Evolutionary conservation across 176 grass and related monocot genomes (phyloP), one percentile per base, ranked within the genome.

Genomic region (Aegilops longissima): DNA sequence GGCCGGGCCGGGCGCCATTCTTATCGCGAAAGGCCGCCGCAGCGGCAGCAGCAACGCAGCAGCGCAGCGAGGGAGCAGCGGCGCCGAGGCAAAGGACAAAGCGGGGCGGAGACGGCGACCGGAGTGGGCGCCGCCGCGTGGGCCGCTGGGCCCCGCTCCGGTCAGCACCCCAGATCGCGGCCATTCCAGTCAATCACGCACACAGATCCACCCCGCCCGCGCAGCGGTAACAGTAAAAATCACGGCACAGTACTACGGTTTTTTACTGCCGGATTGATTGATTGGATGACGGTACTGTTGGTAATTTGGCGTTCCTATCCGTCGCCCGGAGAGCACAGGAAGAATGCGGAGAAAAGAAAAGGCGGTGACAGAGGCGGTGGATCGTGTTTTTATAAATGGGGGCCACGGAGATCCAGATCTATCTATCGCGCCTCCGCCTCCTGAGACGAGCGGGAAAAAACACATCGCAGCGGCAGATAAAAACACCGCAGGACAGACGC

Each of bases 361-460:
- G 10, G 27, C 27, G 35, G 81, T 52, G 35, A 62, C 58, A 80
- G 3, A 44, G 35, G 64, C 31, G 40, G 36, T 79, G 75, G 66
- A 72, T 90, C 20, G 78, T 62, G 78, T 82, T 75, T 75, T 54
- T 40, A 61, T 59, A 79, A 82, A 51, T 66, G 73, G 84, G 80
- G 80, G 12, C 84, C 84, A 87, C 67, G 67, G 80, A 74, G 89
- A 90, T 87, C 80, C 16, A 90, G 89, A 90, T 90, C 85, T 84
- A 90, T 90, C 85, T 84, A 87, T 87, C 75, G 18, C 52, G 52
- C 52, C 52, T 51, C 51, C 47, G 9, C 9, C 66, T 16, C 27
- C 80, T 20, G 63, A 27, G 6, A 81, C 47, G 42, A 12, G 49
- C 49, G 49, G 47, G 68, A 61, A 68, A 25, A 78, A 31, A 78